Evolutionary conservation across 1,284 basidiomycete genomes (phyloP).

Genomic region (Marasmius oreades): DNA sequence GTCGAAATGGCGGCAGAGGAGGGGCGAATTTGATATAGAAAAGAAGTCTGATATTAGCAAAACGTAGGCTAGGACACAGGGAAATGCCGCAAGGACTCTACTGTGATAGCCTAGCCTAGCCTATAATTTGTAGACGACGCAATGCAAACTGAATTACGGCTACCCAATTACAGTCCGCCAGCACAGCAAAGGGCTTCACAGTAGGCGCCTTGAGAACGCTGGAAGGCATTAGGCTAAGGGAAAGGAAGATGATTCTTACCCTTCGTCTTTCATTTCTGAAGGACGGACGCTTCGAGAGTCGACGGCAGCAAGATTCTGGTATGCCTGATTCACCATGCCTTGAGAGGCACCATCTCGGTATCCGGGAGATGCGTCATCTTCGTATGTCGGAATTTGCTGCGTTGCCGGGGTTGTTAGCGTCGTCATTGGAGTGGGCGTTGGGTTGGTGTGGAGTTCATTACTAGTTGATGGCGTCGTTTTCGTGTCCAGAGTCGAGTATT

Average conservation of each 20-base stretch:
- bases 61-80: slow-evolving; percentile 66
- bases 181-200: slow-evolving; percentile 3
- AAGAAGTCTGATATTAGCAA: slow-evolving; percentile 67
- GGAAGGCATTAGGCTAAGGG: slow-evolving; percentile 10
- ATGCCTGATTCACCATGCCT: slow-evolving; percentile 29
- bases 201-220: slow-evolving; percentile 6
- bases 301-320: slow-evolving; percentile 38
- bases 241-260: slow-evolving; percentile 60
- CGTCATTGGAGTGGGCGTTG: not conserved
- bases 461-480: slow-evolving; percentile 15
- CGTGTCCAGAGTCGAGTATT: not conserved
- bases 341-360: slow-evolving; percentile 33
- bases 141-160: slow-evolving; percentile 48
- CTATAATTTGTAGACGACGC: slow-evolving; percentile 57
- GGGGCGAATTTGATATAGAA: not conserved
- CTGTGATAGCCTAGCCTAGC: slow-evolving; percentile 70
- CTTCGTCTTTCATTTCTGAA: slow-evolving; percentile 98
- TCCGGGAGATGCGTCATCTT: slow-evolving; percentile 52
- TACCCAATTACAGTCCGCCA: slow-evolving; percentile 5
- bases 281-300: slow-evolving; percentile 75
- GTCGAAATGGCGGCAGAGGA: slow-evolving; percentile 29
- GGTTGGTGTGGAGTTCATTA: slow-evolving; percentile 9
- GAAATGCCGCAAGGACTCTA: slow-evolving; percentile 68
- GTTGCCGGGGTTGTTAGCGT: slow-evolving; percentile 33
- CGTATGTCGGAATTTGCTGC: slow-evolving; percentile 75